A percentile compares a stretch with the other conserved stretches of the same genome.
Evolutionary conservation across 2,329 filamentous ascomycete genomes (phyloP).

Genomic region (Aspergillus ustus): DNA sequence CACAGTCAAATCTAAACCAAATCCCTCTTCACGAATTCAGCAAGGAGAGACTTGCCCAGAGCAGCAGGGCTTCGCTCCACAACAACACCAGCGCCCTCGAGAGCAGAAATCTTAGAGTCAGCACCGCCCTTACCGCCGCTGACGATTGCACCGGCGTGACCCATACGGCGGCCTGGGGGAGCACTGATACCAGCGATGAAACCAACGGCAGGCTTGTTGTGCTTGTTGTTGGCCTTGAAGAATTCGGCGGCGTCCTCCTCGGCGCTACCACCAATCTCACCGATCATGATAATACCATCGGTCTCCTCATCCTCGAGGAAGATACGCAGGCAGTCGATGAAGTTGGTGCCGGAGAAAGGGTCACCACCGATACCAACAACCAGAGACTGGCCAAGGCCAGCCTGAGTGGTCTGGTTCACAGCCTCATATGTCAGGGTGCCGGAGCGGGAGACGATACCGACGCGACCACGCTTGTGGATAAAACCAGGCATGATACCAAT

Average conservation of each 20-base stretch:
- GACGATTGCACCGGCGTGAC: constrained; percentile 97
- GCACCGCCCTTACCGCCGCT: constrained; percentile 97
- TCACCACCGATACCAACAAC: constrained; percentile 98
- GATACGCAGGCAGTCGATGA: constrained; percentile 98
- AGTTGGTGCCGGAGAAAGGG: constrained; percentile 98
- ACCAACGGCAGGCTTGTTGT: constrained; percentile 93
- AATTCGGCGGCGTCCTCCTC: constrained; percentile 99
- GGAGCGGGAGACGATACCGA: constrained; percentile 97
- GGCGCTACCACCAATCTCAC: constrained; percentile 95
- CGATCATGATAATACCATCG: constrained; percentile 99
- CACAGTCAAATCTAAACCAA: constrained; percentile 69
- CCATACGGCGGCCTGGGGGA: constrained; percentile 95
- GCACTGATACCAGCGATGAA: constrained; percentile 99
- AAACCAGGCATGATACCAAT: constrained; percentile 99
- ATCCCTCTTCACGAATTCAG: constrained; percentile 95
- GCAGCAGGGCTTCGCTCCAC: constrained; percentile 93
- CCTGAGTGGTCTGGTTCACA: constrained; percentile 98
- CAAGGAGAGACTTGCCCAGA: constrained; percentile 90
- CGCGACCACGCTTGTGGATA: constrained; percentile 99
- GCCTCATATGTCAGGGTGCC: constrained; percentile 99
- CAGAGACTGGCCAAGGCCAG: constrained; percentile 94
- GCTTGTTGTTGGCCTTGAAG: constrained; percentile 86
- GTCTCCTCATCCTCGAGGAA: constrained; percentile 96
- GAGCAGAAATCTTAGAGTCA: constrained; percentile 95
- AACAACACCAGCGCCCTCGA: constrained; percentile 90